These are phyloP conservation scores for Penstemon davidsonii DNA, from an alignment of 257 asterid species.

Conservation along the genomic window DNA sequence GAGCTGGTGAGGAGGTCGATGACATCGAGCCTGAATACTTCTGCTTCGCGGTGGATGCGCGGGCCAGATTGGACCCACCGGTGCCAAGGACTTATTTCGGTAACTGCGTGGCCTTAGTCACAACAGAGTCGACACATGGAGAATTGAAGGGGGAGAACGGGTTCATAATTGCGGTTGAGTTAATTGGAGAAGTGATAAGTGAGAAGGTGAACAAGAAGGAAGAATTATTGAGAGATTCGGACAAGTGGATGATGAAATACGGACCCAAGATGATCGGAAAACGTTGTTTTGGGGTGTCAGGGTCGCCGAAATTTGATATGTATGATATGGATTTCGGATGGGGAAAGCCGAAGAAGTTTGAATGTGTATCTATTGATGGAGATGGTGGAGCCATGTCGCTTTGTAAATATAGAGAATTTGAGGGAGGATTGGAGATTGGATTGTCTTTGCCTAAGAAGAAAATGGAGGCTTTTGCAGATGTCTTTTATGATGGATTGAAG, in stretches of 20 bases:
- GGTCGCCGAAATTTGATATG: conserved; percentile 42
- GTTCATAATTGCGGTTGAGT: conserved; percentile 33
- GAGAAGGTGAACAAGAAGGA: conserved; percentile 29
- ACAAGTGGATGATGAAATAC: conserved; percentile 28
- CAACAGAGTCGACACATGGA: background rate
- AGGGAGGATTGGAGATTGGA: conserved; percentile 42
- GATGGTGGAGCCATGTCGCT: conserved; percentile 40
- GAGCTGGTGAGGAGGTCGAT: conserved; percentile 5
- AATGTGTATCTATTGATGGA: conserved; percentile 36
- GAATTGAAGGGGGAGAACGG: conserved; percentile 32
- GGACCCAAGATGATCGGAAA: conserved; percentile 19
- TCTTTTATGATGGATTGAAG: conserved; percentile 22
- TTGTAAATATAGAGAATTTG: conserved; percentile 38
- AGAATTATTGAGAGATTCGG: conserved; percentile 29
- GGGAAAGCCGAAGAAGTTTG: conserved; percentile 40
- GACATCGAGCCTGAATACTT: conserved; percentile 10
- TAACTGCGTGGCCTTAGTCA: background rate
- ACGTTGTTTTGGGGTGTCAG: conserved; percentile 38
- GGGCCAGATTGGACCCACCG: background rate
- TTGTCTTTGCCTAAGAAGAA: conserved; percentile 32
- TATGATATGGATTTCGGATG: conserved; percentile 46
- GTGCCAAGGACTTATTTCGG: conserved; percentile 8
- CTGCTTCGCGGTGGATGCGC: background rate
- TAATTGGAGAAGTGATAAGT: conserved; percentile 33
- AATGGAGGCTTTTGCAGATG: conserved; percentile 30